Conservation (phyloP, 1,284 basidiomycete genomes). For the Cutaneotrichosporon dermatis region DNA sequence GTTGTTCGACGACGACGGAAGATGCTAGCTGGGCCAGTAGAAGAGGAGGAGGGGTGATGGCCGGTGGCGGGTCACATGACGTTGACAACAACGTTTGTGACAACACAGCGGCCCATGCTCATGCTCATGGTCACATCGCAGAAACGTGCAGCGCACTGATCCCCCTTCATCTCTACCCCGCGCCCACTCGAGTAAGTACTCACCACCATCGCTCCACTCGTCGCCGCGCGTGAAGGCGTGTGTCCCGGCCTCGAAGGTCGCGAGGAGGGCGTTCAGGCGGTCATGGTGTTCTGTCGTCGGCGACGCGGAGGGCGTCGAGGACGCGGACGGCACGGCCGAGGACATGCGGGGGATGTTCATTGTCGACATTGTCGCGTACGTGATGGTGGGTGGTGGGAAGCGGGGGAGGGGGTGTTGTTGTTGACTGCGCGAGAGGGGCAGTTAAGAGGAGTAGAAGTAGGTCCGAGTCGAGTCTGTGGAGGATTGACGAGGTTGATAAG, state of each 20-base stretch:
- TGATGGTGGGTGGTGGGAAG: background rate
- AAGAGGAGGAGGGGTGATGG: too few relatives aligned
- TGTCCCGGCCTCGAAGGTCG: constrained; percentile 30
- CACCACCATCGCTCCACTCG: constrained; percentile 16
- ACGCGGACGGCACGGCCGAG: constrained; percentile 1
- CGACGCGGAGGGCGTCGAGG: constrained; percentile 11
- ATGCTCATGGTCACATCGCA: too few relatives aligned
- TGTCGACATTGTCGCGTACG: background rate
- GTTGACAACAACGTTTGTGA: too few relatives aligned
- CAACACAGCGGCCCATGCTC: too few relatives aligned
- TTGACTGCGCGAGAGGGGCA: too few relatives aligned
- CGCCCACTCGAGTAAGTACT: background rate
- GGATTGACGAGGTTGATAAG: too few relatives aligned
- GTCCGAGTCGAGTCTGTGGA: too few relatives aligned
- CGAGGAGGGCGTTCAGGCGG: constrained; percentile 27
- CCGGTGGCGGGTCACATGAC: too few relatives aligned
- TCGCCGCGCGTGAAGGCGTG: constrained; percentile 28
- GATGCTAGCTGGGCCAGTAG: too few relatives aligned
- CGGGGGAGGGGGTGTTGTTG: background rate
- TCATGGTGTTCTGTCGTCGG: constrained; percentile 17
- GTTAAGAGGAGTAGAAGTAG: too few relatives aligned
- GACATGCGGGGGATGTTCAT: constrained; percentile 1
- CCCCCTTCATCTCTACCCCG: background rate
- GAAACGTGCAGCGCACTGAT: background rate
- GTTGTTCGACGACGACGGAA: too few relatives aligned